phyloP scores from a whole-genome alignment of 2,329 filamentous ascomycete genomes.

The Rhinocladiella mackenziei region DNA sequence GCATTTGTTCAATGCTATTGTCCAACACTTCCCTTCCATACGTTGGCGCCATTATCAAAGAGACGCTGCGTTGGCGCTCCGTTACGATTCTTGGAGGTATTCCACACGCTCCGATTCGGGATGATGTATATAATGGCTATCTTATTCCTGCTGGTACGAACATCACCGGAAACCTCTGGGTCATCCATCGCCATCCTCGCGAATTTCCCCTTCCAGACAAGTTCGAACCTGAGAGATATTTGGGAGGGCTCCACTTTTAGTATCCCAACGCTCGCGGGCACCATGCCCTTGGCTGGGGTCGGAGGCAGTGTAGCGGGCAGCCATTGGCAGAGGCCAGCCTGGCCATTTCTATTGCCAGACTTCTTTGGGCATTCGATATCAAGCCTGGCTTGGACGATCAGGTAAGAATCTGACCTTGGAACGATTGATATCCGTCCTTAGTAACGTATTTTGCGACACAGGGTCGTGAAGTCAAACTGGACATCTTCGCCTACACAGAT shows the following conservation, averaged over 20 bases:
- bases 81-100: conserved; percentile 35
- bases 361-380: conserved; percentile 58
- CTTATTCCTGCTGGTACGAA: conserved; percentile 47
- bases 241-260: conserved; percentile 37
- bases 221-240: conserved; percentile 46
- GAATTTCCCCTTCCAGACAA: conserved; percentile 38
- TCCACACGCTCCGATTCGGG: conserved; percentile 38
- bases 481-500: conserved; percentile 18
- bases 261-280: conserved; percentile 51
- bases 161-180: conserved; percentile 26
- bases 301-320: conserved; percentile 52
- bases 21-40: conserved; percentile 38
- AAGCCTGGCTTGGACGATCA: conserved; percentile 38
- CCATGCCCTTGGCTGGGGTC: conserved; percentile 57
- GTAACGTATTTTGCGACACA: background rate
- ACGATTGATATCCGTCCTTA: background rate
- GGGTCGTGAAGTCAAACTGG: conserved; percentile 17
- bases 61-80: conserved; percentile 37
- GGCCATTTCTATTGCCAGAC: conserved; percentile 54
- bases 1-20: no score
- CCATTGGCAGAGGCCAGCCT: conserved; percentile 58
- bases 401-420: conserved; percentile 1
- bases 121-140: conserved; percentile 51
- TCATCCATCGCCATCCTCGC: conserved; percentile 34
- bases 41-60: conserved; percentile 38